Percentiles rank a stretch among this genome's conserved stretches.
Evolutionary conservation across 2,329 filamentous ascomycete genomes (phyloP).

Genomic region (Orbilia brochopaga): DNA sequence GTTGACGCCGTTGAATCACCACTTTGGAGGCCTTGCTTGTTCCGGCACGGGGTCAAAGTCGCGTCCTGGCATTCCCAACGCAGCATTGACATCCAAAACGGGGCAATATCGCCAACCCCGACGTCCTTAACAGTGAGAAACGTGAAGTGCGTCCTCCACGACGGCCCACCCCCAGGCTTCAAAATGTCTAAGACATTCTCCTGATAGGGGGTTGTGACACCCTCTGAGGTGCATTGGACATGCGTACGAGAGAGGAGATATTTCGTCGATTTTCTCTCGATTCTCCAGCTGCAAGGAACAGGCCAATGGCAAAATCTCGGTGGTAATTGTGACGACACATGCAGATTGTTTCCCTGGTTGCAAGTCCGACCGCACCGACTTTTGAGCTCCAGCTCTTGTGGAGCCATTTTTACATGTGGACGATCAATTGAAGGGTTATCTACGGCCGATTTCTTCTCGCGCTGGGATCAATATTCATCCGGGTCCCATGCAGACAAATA

Average conservation of each 20-base stretch:
- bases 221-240: slow-evolving; percentile 26
- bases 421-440: background rate
- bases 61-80: background rate
- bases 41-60: background rate
- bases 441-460: background rate
- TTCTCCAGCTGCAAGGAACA: slow-evolving; percentile 1
- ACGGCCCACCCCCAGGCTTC: slow-evolving; percentile 38
- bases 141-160: slow-evolving; percentile 10
- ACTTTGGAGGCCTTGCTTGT: background rate
- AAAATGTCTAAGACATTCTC: slow-evolving; percentile 46
- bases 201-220: slow-evolving; percentile 42
- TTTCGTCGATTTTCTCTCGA: slow-evolving; percentile 29
- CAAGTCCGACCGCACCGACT: too few relatives aligned
- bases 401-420: background rate
- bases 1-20: slow-evolving; percentile 4
- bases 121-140: background rate
- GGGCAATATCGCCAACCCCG: background rate
- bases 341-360: background rate
- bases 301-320: slow-evolving; percentile 1
- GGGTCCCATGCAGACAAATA: background rate
- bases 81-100: background rate
- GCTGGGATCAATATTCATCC: background rate
- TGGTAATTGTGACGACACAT: background rate
- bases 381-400: too few relatives aligned
- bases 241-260: slow-evolving; percentile 40